Conservation (phyloP, 192 early-diverging fungal species). For the Thamnidium elegans region DNA sequence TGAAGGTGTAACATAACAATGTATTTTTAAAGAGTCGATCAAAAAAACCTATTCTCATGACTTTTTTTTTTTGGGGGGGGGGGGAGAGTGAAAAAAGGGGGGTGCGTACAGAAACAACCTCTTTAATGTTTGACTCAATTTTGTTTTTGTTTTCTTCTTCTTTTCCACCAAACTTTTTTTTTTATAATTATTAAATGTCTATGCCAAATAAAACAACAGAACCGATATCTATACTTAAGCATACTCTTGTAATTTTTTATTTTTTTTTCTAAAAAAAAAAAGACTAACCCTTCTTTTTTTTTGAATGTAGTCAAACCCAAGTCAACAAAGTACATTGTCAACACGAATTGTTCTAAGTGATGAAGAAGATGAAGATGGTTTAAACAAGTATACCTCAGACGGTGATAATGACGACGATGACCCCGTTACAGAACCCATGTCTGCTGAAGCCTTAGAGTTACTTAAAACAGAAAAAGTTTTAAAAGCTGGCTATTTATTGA, state of each 20-base stretch:
- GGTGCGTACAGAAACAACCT: not conserved
- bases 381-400: slow-evolving; percentile 29
- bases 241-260: slow-evolving; percentile 13
- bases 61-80: not conserved
- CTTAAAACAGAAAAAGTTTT: slow-evolving; percentile 52
- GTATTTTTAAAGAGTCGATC: too few species aligned
- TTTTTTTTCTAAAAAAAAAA: not conserved
- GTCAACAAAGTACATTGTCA: not conserved
- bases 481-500: slow-evolving; percentile 53
- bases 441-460: slow-evolving; percentile 42
- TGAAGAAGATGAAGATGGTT: slow-evolving; percentile 36
- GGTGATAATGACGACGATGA: slow-evolving; percentile 40
- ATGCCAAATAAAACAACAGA: slow-evolving; percentile 2
- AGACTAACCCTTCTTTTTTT: not conserved
- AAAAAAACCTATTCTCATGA: not conserved
- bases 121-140: not conserved
- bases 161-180: slow-evolving; percentile 1
- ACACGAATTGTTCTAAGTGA: slow-evolving; percentile 25
- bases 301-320: not conserved
- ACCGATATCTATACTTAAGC: slow-evolving; percentile 27
- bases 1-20: too few species aligned
- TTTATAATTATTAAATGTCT: not conserved
- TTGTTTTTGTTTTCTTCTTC: not conserved
- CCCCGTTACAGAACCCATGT: slow-evolving; percentile 12
- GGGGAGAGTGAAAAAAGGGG: not conserved